Percentiles rank a stretch among this genome's conserved stretches.
phyloP scores from a whole-genome alignment of 441 rosid genomes.

The Theobroma grandiflorum region DNA sequence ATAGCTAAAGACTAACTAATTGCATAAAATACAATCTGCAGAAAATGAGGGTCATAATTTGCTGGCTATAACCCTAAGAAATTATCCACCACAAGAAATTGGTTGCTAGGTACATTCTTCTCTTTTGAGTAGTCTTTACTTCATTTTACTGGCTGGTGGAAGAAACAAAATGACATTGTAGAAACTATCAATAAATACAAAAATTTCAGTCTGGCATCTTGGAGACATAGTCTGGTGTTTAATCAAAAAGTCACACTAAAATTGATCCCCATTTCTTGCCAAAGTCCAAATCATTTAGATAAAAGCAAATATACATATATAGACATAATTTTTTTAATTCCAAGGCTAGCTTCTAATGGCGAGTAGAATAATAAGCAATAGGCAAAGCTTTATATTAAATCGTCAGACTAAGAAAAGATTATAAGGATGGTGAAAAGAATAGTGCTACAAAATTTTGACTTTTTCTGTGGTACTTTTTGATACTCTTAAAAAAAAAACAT shows the following conservation, averaged over 20 bases:
- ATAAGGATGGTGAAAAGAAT: neutral
- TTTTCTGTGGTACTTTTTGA: neutral
- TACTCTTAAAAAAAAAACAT: neutral
- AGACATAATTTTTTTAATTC: neutral
- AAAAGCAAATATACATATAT: neutral
- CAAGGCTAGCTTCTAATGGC: neutral
- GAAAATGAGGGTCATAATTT: slow-evolving; percentile 31
- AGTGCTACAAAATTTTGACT: neutral
- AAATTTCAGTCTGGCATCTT: slow-evolving; percentile 32
- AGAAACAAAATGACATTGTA: neutral
- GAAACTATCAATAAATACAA: slow-evolving; percentile 28
- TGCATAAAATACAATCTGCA: neutral
- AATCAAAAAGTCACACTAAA: neutral
- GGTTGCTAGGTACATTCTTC: neutral
- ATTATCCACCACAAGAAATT: slow-evolving; percentile 30
- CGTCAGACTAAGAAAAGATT: neutral
- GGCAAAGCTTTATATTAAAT: neutral
- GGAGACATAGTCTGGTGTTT: slow-evolving; percentile 30
- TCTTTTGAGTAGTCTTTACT: slow-evolving; percentile 15
- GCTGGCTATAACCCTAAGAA: slow-evolving; percentile 27
- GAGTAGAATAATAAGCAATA: neutral
- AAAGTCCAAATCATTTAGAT: slow-evolving; percentile 1
- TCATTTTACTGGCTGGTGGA: neutral
- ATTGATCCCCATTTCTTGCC: neutral
- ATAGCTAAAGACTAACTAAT: neutral